Base-by-base conservation (phyloP, 768 basidiomycete species). In the Leucosporidium yakuticum region DNA sequence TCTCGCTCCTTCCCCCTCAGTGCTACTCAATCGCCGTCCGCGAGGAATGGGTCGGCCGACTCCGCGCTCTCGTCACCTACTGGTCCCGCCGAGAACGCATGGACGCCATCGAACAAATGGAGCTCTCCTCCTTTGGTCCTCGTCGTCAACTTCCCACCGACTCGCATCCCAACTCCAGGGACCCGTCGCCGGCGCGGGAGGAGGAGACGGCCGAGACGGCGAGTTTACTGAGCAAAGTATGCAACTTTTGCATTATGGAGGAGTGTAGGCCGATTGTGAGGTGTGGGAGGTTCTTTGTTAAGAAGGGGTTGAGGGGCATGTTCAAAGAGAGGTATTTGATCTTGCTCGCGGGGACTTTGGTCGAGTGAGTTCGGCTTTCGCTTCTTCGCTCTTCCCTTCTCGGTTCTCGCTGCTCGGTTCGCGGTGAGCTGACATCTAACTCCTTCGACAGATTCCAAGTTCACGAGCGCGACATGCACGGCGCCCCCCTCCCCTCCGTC, bases 231-330 rank as follows among this genome's bases (percentile, higher is more conserved):
- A 80, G 83, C 58, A 81, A 83, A 0, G 77, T 92, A 55, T 93
- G 89, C 82, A 89, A 89, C 73, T 92, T 90, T 92, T 97, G 95
- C 76, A 82, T 88, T 3, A 77, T 94, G 69, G 84, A 88, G 48
- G 86, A 85, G 1, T 97, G 95, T 75, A 84, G 85, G 67, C 83
- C 90, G 8, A 85, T 94, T 57, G 77, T 86, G 50, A 87, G 86
- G 75, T 82, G 85, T 12, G 91, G 91, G 0, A 86, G 87, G 59
- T 77, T 91, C 50, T 93, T 85, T 73, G 83, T 86, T 76, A 84
- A 87, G 74, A 83, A 84, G 70, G 89, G 89, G 12, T 77, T 87
- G 58, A 82, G 83, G 68, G 88, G 88, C 29, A 87, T 87, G 79
- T 97, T 88, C 81, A 84, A 86, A 91, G 91, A 84, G 84, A 60